phyloP scores from a whole-genome alignment of 768 basidiomycete genomes.

The Lyophyllum semitale region DNA sequence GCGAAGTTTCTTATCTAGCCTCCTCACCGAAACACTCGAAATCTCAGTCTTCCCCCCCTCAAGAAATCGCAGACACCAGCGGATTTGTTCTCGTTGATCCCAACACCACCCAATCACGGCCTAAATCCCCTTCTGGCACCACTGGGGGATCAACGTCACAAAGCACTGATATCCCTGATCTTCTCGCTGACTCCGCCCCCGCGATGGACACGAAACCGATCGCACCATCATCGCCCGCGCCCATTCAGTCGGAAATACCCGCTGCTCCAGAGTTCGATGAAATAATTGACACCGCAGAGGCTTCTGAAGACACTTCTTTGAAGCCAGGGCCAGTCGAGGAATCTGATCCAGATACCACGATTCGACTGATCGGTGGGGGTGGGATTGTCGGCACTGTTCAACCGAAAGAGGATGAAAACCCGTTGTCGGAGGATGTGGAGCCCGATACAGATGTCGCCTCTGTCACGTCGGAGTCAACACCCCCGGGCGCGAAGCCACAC shows the following conservation, averaged over 20 bases:
- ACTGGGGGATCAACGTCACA: constrained; percentile 9
- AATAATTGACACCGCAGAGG: background rate
- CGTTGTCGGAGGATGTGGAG: constrained; percentile 32
- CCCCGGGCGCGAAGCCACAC: constrained; percentile 38
- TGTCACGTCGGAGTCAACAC: constrained; percentile 27
- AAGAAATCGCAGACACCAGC: background rate
- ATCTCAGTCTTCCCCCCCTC: constrained; percentile 3
- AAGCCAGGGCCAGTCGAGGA: constrained; percentile 17
- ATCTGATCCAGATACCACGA: constrained; percentile 40
- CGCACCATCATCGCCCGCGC: constrained; percentile 27
- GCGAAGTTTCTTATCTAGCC: constrained; percentile 29
- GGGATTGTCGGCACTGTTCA: constrained; percentile 41
- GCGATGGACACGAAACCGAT: constrained; percentile 38
- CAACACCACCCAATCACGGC: background rate
- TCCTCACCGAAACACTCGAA: constrained; percentile 18
- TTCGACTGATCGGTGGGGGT: constrained; percentile 62
- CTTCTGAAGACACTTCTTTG: constrained; percentile 6
- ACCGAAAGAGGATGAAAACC: constrained; percentile 28
- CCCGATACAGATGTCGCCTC: constrained; percentile 38
- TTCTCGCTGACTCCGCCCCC: constrained; percentile 48
- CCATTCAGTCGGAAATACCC: constrained; percentile 8
- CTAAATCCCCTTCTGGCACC: background rate
- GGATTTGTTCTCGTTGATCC: background rate
- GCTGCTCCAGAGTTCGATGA: constrained; percentile 1
- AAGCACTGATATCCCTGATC: constrained; percentile 42